These are phyloP conservation scores for Phytophthora ohioensis DNA, from an alignment of 352 stramenopile species.

Conservation along the genomic window DNA sequence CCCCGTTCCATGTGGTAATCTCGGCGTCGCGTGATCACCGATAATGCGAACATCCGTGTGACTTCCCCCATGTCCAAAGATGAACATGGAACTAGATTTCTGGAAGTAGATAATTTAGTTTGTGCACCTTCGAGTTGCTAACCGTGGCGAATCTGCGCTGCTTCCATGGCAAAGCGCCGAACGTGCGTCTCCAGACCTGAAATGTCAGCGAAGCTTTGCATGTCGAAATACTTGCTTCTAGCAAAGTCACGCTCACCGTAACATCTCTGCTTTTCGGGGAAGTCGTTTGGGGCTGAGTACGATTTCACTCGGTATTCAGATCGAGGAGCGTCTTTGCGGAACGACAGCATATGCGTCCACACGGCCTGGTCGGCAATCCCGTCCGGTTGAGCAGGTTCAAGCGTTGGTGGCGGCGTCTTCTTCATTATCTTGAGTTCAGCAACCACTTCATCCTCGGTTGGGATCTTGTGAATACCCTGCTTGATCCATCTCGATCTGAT, in stretches of 20 bases:
- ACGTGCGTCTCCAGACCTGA: slow-evolving; percentile 37
- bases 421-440: slow-evolving; percentile 26
- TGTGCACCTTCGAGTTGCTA: not conserved
- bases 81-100: too few species aligned
- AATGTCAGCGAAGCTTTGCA: slow-evolving; percentile 38
- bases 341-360: slow-evolving; percentile 71
- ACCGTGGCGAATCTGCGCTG: slow-evolving; percentile 20
- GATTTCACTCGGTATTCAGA: slow-evolving; percentile 62
- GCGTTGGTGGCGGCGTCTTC: slow-evolving; percentile 26
- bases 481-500: slow-evolving; percentile 30
- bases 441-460: slow-evolving; percentile 28
- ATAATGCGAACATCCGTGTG: too few species aligned
- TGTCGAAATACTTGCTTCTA: slow-evolving; percentile 40
- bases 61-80: too few species aligned
- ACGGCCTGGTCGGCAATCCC: slow-evolving; percentile 52
- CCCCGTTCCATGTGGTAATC: slow-evolving; percentile 1
- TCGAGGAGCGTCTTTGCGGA: slow-evolving; percentile 46
- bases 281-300: slow-evolving; percentile 44
- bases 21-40: not conserved
- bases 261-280: slow-evolving; percentile 57
- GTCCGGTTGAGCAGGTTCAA: slow-evolving; percentile 29
- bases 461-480: slow-evolving; percentile 29
- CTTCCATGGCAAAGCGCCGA: slow-evolving; percentile 45
- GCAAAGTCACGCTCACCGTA: slow-evolving; percentile 52
- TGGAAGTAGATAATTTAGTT: too few species aligned